Evolutionary conservation across 306 rosid genomes (phyloP).

Genomic region (Cyamopsis tetragonoloba): DNA sequence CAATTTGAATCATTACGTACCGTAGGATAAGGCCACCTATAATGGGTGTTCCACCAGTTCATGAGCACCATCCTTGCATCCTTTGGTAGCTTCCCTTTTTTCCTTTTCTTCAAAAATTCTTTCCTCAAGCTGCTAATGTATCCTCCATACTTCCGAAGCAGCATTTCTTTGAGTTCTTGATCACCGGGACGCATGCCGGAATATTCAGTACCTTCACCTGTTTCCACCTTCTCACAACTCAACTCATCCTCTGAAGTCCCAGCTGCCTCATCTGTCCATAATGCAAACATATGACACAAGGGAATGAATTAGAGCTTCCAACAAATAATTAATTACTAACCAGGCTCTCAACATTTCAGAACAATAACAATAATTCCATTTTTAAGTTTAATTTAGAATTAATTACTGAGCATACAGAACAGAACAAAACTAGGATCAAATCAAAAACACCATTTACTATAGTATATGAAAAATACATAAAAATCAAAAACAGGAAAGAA

Average conservation of each 20-base stretch:
- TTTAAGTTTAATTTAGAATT: not conserved
- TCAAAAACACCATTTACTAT: not conserved
- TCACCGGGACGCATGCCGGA: constrained; percentile 24
- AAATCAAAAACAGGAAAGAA: no score
- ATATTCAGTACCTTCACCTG: constrained; percentile 23
- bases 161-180: constrained; percentile 66
- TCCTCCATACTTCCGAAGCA: constrained; percentile 77
- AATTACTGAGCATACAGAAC: not conserved
- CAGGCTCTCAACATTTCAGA: not conserved
- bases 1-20: constrained; percentile 38
- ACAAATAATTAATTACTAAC: not conserved
- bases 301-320: not conserved
- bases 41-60: constrained; percentile 76
- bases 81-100: constrained; percentile 88
- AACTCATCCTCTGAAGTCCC: constrained; percentile 45
- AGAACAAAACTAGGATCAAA: not conserved
- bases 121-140: constrained; percentile 63
- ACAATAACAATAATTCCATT: not conserved
- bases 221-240: constrained; percentile 43
- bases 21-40: constrained; percentile 91
- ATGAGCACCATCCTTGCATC: constrained; percentile 57
- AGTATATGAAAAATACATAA: not conserved
- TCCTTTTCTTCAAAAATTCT: constrained; percentile 65
- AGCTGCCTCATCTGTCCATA: constrained; percentile 31
- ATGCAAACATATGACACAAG: not conserved